Percentiles rank a stretch among this genome's conserved stretches.
These are phyloP conservation scores for Bryoerythrophyllum caledonicum DNA, from an alignment of 225 moss, liverwort and hornwort species.

Conservation along the genomic window DNA sequence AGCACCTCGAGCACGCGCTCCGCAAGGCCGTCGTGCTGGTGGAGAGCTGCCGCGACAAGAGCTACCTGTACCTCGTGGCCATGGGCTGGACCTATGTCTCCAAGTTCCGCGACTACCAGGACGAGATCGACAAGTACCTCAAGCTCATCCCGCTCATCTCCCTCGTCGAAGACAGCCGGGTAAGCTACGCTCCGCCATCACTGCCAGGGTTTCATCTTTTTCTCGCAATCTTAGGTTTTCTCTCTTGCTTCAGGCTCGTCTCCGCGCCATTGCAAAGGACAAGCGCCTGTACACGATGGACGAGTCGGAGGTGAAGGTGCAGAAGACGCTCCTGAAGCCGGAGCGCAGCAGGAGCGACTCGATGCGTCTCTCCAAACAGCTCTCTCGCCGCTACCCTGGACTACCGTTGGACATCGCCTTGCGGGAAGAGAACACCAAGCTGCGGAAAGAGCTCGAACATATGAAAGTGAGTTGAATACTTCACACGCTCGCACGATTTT, in stretches of 20 bases:
- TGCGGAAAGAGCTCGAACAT: slow-evolving; percentile 79
- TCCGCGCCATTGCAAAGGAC: slow-evolving; percentile 78
- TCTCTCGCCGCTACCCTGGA: slow-evolving; percentile 92
- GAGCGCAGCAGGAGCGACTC: slow-evolving; percentile 68
- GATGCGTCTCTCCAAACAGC: slow-evolving; percentile 71
- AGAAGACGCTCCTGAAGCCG: slow-evolving; percentile 70
- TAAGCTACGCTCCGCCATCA: background rate
- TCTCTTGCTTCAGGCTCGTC: slow-evolving; percentile 58
- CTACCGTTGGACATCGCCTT: slow-evolving; percentile 68
- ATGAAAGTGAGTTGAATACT: slow-evolving; percentile 41
- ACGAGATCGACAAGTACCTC: slow-evolving; percentile 93
- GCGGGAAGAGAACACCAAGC: slow-evolving; percentile 81
- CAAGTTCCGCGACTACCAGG: slow-evolving; percentile 90
- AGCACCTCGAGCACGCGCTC: slow-evolving; percentile 74
- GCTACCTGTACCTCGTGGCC: slow-evolving; percentile 93
- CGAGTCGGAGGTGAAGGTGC: slow-evolving; percentile 77
- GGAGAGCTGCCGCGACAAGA: slow-evolving; percentile 90
- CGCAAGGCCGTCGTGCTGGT: slow-evolving; percentile 76
- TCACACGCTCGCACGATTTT: background rate
- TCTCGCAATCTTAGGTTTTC: too few species aligned
- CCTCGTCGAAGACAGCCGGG: slow-evolving; percentile 86
- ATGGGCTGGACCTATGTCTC: slow-evolving; percentile 93
- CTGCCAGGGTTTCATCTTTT: background rate
- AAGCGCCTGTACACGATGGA: slow-evolving; percentile 78
- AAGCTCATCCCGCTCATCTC: slow-evolving; percentile 88